Conservation (phyloP, 2,329 filamentous ascomycete species). For the Biscogniauxia sp. region DNA sequence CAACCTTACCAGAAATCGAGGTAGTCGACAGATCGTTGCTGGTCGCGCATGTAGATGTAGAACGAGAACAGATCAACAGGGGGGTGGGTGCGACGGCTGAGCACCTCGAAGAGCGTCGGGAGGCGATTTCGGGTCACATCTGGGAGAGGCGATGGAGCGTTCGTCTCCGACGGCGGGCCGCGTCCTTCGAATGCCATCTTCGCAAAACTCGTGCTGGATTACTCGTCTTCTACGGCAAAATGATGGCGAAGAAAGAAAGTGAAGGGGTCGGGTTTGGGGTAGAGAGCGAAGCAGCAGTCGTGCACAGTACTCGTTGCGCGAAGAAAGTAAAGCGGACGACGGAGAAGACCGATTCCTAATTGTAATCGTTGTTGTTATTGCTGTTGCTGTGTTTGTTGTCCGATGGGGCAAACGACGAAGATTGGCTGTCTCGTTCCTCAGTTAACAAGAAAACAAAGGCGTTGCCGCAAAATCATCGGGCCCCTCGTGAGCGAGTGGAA, state of each 20-base stretch:
- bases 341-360: too few species aligned
- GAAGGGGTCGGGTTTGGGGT: neutral
- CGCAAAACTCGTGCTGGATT: neutral
- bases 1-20: constrained; percentile 87
- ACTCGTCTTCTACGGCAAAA: neutral
- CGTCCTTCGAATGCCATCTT: constrained; percentile 37
- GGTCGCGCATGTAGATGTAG: constrained; percentile 99
- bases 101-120: constrained; percentile 91
- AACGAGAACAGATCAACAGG: constrained; percentile 98
- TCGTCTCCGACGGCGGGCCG: constrained; percentile 23
- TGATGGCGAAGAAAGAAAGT: neutral
- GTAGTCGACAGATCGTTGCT: constrained; percentile 96
- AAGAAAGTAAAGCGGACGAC: neutral
- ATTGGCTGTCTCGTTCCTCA: constrained; percentile 7
- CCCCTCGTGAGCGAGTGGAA: constrained; percentile 22
- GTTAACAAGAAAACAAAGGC: constrained; percentile 3
- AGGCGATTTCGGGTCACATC: constrained; percentile 75
- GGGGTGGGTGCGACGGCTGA: constrained; percentile 89
- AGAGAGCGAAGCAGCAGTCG: too few species aligned
- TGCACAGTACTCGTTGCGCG: neutral
- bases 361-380: neutral
- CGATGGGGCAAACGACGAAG: neutral
- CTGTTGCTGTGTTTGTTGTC: neutral
- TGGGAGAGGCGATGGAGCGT: constrained; percentile 53
- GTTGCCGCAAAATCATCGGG: constrained; percentile 2